A percentile compares a stretch with the other conserved stretches of the same genome.
These are phyloP conservation scores for Ceratocystiopsis minuta DNA, from an alignment of 2,329 filamentous ascomycete genomes.

Conservation along the genomic window DNA sequence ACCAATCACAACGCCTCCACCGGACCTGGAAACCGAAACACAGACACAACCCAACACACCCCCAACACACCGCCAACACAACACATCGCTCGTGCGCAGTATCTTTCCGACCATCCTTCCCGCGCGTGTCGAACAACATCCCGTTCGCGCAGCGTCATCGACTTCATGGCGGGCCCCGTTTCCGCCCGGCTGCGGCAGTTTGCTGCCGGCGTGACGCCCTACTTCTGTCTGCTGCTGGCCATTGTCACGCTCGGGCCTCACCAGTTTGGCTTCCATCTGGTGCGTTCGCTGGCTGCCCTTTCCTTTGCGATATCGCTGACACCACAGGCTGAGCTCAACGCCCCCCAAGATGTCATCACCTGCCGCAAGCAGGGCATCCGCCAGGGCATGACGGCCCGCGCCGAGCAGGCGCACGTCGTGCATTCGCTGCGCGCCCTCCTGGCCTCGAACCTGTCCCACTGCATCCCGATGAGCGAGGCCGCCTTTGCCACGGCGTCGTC, in stretches of 20 bases:
- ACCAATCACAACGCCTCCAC: too few relatives aligned
- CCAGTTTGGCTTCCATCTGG: conserved; percentile 88
- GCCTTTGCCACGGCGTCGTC: conserved; percentile 78
- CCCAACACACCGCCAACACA: too few relatives aligned
- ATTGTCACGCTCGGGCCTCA: conserved; percentile 72
- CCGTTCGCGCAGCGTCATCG: too few relatives aligned
- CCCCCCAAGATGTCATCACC: conserved; percentile 82
- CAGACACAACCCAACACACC: too few relatives aligned
- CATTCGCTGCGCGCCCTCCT: conserved; percentile 11
- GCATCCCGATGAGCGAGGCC: conserved; percentile 70
- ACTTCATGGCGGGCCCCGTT: too few relatives aligned
- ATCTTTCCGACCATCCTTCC: too few relatives aligned
- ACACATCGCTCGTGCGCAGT: too few relatives aligned
- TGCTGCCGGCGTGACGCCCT: conserved; percentile 44
- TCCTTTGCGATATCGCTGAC: background rate
- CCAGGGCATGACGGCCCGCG: too few relatives aligned
- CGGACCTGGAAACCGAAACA: too few relatives aligned
- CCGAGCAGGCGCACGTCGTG: too few relatives aligned
- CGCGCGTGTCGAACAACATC: too few relatives aligned
- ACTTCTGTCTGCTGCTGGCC: conserved; percentile 58
- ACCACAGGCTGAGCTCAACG: conserved; percentile 73
- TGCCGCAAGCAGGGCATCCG: conserved; percentile 43
- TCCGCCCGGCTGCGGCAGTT: conserved; percentile 19
- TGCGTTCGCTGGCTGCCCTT: conserved; percentile 16
- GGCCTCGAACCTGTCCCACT: conserved; percentile 40